phyloP scores from a whole-genome alignment of 176 grass and related monocot species.

The Thinopyrum elongatum region DNA sequence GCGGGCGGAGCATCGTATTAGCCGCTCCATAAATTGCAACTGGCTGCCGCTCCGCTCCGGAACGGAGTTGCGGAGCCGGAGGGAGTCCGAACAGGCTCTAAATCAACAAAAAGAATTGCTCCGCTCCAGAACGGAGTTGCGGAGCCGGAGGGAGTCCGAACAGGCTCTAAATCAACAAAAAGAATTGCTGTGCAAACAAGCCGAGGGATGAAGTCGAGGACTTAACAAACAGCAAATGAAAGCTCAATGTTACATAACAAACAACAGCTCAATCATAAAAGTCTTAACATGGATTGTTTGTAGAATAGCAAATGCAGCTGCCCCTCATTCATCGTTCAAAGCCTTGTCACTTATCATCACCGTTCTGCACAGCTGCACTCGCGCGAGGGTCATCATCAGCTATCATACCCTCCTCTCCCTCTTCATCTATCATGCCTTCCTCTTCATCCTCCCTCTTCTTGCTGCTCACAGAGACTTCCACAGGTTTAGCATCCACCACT shows the following conservation, averaged over 20 bases:
- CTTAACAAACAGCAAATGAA: not conserved
- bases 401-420: constrained; percentile 54
- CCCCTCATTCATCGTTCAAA: not conserved
- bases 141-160: too few species aligned
- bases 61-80: too few species aligned
- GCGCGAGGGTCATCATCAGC: constrained; percentile 25
- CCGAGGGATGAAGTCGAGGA: too few species aligned
- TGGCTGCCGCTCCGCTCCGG: too few species aligned
- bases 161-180: too few species aligned
- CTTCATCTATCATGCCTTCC: constrained; percentile 74
- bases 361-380: constrained; percentile 30
- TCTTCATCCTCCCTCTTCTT: constrained; percentile 58
- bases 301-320: not conserved
- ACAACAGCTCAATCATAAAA: not conserved
- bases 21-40: too few species aligned
- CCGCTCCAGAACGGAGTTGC: too few species aligned
- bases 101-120: too few species aligned
- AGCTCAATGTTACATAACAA: not conserved
- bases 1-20: too few species aligned
- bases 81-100: too few species aligned
- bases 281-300: not conserved
- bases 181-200: too few species aligned
- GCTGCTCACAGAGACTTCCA: not conserved
- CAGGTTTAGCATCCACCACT: constrained; percentile 17
- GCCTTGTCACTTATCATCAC: not conserved